phyloP scores from a whole-genome alignment of 345 rosid species.

The Acer campestre region DNA sequence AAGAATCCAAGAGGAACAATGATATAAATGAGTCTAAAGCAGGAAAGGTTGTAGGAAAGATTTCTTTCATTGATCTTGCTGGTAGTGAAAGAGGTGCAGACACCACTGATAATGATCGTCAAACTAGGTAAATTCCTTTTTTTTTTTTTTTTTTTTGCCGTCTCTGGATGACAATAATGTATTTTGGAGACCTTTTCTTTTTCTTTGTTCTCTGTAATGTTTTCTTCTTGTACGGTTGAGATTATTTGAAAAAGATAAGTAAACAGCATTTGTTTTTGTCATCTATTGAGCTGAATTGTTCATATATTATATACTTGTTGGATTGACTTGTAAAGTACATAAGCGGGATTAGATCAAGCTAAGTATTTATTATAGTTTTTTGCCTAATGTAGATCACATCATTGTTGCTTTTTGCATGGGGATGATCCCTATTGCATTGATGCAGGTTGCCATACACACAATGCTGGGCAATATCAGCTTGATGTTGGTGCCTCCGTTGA shows the following conservation, averaged over 20 bases:
- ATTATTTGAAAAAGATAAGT: background rate
- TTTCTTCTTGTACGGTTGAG: background rate
- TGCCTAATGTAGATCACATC: background rate
- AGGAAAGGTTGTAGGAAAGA: constrained; percentile 91
- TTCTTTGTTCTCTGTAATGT: background rate
- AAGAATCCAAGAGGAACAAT: constrained; percentile 77
- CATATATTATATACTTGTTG: background rate
- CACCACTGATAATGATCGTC: constrained; percentile 98
- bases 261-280: background rate
- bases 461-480: too few relatives aligned
- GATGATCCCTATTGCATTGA: too few relatives aligned
- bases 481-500: background rate
- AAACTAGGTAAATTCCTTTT: constrained; percentile 65
- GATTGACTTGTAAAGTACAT: background rate
- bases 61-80: constrained; percentile 98
- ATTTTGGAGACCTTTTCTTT: background rate
- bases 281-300: background rate
- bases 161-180: background rate
- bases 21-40: constrained; percentile 71
- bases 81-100: constrained; percentile 99
- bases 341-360: background rate
- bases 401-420: background rate
- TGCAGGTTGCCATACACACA: too few relatives aligned
- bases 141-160: background rate
- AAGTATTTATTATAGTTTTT: background rate